Percentiles rank a stretch among this genome's conserved stretches.
These are phyloP conservation scores for Coemansia sp. DNA, from an alignment of 192 early-diverging fungal genomes.

Conservation along the genomic window DNA sequence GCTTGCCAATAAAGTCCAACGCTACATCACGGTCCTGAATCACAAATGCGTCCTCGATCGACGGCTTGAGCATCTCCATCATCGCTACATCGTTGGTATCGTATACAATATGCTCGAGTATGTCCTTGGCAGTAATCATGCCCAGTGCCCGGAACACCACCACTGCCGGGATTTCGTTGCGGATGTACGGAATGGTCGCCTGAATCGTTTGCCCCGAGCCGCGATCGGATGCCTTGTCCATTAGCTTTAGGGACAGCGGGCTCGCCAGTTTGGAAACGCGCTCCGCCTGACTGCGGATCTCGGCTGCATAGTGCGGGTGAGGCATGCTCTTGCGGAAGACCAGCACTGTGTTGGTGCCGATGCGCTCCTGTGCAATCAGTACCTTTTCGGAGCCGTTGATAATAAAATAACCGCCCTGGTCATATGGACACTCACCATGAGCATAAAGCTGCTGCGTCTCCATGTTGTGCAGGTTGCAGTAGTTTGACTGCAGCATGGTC, in stretches of 20 bases:
- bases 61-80: constrained; percentile 96
- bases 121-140: constrained; percentile 89
- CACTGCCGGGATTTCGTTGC: constrained; percentile 87
- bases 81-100: constrained; percentile 90
- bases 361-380: constrained; percentile 98
- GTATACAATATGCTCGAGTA: constrained; percentile 97
- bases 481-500: constrained; percentile 93
- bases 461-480: constrained; percentile 78
- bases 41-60: constrained; percentile 97
- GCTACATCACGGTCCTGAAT: constrained; percentile 95
- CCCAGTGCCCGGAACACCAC: constrained; percentile 97
- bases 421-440: constrained; percentile 86
- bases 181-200: constrained; percentile 92
- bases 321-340: constrained; percentile 89
- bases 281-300: constrained; percentile 90
- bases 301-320: constrained; percentile 79
- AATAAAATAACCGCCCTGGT: constrained; percentile 97
- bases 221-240: constrained; percentile 69
- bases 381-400: constrained; percentile 99
- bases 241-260: constrained; percentile 85
- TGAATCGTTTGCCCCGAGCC: constrained; percentile 78
- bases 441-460: constrained; percentile 71
- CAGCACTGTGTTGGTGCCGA: constrained; percentile 97
- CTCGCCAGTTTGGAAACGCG: constrained; percentile 84
- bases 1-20: constrained; percentile 93